These are phyloP conservation scores for Rhodomyrtus tomentosa DNA, from an alignment of 345 rosid genomes.

Conservation along the genomic window DNA sequence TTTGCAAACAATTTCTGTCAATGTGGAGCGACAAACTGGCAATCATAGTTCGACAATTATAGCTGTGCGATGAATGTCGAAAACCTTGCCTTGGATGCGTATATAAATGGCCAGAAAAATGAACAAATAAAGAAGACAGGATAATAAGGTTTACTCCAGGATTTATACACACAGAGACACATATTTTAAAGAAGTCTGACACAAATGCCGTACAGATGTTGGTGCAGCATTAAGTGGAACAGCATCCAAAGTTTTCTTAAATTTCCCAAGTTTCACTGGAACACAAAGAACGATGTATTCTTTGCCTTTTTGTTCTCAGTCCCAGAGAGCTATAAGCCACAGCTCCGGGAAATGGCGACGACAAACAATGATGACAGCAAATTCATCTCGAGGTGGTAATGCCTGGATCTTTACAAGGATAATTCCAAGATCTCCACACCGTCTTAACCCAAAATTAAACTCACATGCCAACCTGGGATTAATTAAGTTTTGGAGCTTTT, in stretches of 20 bases:
- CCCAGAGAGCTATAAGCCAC: background rate
- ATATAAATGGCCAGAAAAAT: background rate
- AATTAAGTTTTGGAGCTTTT: background rate
- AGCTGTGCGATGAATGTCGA: background rate
- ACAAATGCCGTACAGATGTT: conserved; percentile 23
- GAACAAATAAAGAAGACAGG: background rate
- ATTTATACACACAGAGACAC: background rate
- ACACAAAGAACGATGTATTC: conserved; percentile 1
- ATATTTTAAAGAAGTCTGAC: conserved; percentile 10
- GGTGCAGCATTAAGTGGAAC: conserved; percentile 35
- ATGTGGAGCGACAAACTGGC: background rate
- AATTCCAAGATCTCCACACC: background rate
- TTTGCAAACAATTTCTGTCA: background rate
- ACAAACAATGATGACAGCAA: background rate
- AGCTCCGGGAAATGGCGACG: background rate
- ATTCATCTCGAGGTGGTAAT: background rate
- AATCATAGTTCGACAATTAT: background rate
- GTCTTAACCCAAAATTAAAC: background rate
- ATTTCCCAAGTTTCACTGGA: conserved; percentile 2
- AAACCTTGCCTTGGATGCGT: background rate
- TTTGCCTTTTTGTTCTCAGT: background rate
- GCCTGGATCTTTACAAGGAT: background rate
- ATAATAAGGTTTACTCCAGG: background rate
- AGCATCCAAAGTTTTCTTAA: conserved; percentile 37
- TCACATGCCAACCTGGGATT: background rate